These are phyloP conservation scores for slime mould (Dictyostelium discoideum) DNA, from an alignment of 78 protist genomes.

Conservation along the genomic window DNA sequence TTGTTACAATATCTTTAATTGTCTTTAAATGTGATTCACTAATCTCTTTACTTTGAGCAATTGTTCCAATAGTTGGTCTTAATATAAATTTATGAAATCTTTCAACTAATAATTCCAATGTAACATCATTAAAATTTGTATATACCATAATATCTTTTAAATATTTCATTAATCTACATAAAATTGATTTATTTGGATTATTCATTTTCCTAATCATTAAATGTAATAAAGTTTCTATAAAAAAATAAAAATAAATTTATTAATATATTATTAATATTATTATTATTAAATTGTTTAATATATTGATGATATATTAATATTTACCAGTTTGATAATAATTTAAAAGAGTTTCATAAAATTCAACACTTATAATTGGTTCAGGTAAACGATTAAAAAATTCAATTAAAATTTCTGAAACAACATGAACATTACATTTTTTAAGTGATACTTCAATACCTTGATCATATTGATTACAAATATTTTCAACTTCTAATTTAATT, in stretches of 20 bases:
- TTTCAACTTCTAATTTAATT: conserved; percentile 7
- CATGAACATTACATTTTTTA: not conserved
- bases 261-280: too few species aligned
- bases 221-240: conserved; percentile 54
- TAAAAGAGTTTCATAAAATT: conserved; percentile 66
- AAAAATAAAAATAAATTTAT: not conserved
- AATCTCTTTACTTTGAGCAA: not conserved
- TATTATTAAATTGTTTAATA: too few species aligned
- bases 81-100: conserved; percentile 46
- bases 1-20: conserved; percentile 30
- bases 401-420: conserved; percentile 26
- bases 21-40: conserved; percentile 17
- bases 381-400: conserved; percentile 44
- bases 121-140: conserved; percentile 53
- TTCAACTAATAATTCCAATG: conserved; percentile 39
- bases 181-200: conserved; percentile 58
- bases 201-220: conserved; percentile 70
- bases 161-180: conserved; percentile 53
- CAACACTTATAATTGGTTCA: conserved; percentile 51
- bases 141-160: conserved; percentile 57
- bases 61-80: conserved; percentile 3
- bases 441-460: conserved; percentile 28
- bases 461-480: conserved; percentile 15
- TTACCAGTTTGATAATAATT: conserved; percentile 77
- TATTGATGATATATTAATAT: not conserved